Base-by-base conservation (phyloP, 2,329 filamentous ascomycete genomes). In the Trichoderma afroharzianum region DNA sequence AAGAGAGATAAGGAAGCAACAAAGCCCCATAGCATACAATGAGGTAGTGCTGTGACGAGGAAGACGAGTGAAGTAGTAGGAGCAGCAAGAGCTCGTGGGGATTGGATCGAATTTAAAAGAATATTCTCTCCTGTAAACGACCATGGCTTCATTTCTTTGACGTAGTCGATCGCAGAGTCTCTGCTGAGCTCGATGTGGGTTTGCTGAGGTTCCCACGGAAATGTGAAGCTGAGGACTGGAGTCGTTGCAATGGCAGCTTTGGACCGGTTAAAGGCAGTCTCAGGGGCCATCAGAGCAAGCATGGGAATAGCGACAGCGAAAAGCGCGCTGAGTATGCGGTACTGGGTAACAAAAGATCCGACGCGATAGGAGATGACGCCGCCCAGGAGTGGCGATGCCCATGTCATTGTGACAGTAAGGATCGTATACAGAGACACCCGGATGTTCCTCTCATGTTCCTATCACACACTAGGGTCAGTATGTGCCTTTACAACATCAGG, bases 301-400 rank as follows among this genome's bases (percentile, higher is more conserved):
- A 88, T 78, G 0, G 87, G 78, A 4, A 88, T 78, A 3, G 85
- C 82, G 28, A 85, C 58, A 6, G 83, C 78, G 70, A 87, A 81
- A 72, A 89, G 84, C 55, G 81, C 78, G 76, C 81, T 85, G 73
- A 89, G 81, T 61, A 89, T 82, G 72, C 84, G 83, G 73, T 88
- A 88, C 71, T 87, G 86, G 28, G 84, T 78, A 14, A 81, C 81
- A 76, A 85, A 85, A 7, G 83, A 82, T 36, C 78, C 74, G 1
- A 76, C 74, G 18, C 79, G 78, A 63, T 80, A 79, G 0, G 86
- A 86, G 47, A 84, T 80, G 26, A 84, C 80, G 2, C 88, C 87
- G 21, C 86, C 86, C 6, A 89, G 75, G 4, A 90, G 79, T 0
- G 88, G 88, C 0, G 84, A 80, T 43, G 87, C 87, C 85, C 87